These are phyloP conservation scores for Cytospora chrysosperma DNA, from an alignment of 2,329 filamentous ascomycete species.

Conservation along the genomic window DNA sequence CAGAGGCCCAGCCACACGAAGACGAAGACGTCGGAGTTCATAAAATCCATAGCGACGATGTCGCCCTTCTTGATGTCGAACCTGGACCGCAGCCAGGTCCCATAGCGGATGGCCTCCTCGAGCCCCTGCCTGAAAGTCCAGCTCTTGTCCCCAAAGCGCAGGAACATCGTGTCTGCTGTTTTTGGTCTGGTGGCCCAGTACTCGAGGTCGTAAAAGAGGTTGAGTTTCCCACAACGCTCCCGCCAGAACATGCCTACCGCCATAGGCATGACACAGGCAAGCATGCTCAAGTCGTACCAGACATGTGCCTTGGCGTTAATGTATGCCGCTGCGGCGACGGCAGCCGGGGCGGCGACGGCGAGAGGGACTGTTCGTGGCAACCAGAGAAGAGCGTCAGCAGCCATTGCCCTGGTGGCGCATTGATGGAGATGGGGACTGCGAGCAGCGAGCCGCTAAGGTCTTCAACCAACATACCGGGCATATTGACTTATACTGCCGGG, in stretches of 20 bases:
- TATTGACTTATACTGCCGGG: constrained; percentile 2
- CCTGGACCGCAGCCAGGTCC: constrained; percentile 67
- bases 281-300: constrained; percentile 62
- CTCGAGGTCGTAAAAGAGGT: constrained; percentile 75
- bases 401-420: neutral
- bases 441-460: no score
- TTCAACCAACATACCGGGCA: constrained; percentile 15
- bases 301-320: constrained; percentile 69
- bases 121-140: constrained; percentile 80
- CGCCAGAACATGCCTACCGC: constrained; percentile 44
- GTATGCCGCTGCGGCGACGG: constrained; percentile 70
- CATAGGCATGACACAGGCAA: constrained; percentile 54
- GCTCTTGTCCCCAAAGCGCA: constrained; percentile 66
- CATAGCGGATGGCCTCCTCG: constrained; percentile 68
- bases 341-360: constrained; percentile 57
- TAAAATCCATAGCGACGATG: constrained; percentile 77
- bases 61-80: constrained; percentile 67
- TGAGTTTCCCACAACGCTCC: constrained; percentile 61
- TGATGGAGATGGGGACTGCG: neutral
- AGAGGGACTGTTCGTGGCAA: constrained; percentile 46
- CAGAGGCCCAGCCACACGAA: constrained; percentile 77
- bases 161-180: constrained; percentile 54
- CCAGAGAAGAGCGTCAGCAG: constrained; percentile 20
- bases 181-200: constrained; percentile 53
- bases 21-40: constrained; percentile 76